Conservation (phyloP, 768 basidiomycete genomes). For the Hydnum rufescens region DNA sequence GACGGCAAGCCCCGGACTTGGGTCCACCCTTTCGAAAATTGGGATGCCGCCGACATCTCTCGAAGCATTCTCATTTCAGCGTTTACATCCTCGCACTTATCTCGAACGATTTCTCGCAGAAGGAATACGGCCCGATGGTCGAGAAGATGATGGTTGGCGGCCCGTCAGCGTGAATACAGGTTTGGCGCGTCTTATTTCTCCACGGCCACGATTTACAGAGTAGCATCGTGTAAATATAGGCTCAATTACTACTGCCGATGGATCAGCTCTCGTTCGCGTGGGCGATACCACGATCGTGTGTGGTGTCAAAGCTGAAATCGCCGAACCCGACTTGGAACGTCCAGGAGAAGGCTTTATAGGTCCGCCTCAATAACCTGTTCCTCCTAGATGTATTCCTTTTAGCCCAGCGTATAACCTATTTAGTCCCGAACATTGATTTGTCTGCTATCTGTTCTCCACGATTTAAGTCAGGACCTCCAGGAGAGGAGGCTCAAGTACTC, state of each 20-base stretch:
- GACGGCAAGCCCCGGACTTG: neutral
- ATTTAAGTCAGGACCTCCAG: conserved; percentile 90
- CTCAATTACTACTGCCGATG: conserved; percentile 84
- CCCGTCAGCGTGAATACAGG: conserved; percentile 63
- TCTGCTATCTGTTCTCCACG: conserved; percentile 82
- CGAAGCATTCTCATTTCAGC: conserved; percentile 22
- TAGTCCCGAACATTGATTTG: conserved; percentile 89
- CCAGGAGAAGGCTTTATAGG: conserved; percentile 70
- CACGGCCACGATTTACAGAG: neutral
- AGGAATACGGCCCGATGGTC: conserved; percentile 64
- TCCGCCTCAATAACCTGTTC: conserved; percentile 16
- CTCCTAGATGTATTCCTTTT: neutral
- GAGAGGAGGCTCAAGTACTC: conserved; percentile 83
- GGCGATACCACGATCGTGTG: conserved; percentile 93
- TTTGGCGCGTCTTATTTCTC: conserved; percentile 21
- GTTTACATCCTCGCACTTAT: conserved; percentile 75
- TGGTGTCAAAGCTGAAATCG: conserved; percentile 88
- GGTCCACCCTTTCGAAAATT: neutral
- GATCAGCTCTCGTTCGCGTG: conserved; percentile 75
- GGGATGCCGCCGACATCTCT: neutral
- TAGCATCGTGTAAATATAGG: conserved; percentile 26
- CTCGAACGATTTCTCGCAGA: conserved; percentile 71
- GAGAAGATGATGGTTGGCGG: conserved; percentile 48
- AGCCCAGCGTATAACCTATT: neutral
- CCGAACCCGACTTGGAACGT: conserved; percentile 65